A percentile compares a stretch with the other conserved stretches of the same genome.
Evolutionary conservation across 2,329 filamentous ascomycete species (phyloP).

Genomic region (Chalaropsis thielavioides): DNA sequence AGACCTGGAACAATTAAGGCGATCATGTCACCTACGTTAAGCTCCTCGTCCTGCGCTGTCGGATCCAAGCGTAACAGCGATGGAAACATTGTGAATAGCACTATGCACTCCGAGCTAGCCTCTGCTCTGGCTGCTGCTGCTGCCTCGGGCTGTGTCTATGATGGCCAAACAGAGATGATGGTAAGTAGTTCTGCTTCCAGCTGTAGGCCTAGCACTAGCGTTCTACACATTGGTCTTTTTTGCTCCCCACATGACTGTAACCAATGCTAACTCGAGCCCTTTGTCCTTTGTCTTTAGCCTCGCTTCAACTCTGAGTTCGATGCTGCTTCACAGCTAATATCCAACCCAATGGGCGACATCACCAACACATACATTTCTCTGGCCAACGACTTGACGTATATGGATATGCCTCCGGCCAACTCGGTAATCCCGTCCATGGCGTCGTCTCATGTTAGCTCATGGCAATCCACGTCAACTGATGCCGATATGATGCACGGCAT

Average conservation of each 20-base stretch:
- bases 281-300: background rate
- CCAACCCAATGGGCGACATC: background rate
- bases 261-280: too few relatives aligned
- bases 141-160: background rate
- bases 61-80: slow-evolving; percentile 17
- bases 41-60: background rate
- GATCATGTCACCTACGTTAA: slow-evolving; percentile 6
- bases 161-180: background rate
- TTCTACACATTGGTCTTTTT: background rate
- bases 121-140: background rate
- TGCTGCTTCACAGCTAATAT: background rate
- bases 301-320: background rate
- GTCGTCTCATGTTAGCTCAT: background rate
- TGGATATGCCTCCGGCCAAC: background rate
- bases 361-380: background rate
- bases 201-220: background rate
- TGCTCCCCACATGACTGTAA: background rate
- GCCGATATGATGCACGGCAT: background rate
- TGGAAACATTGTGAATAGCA: background rate
- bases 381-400: background rate
- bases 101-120: background rate
- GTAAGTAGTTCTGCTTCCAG: background rate
- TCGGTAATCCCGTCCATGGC: background rate
- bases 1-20: background rate
- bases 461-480: background rate